phyloP scores from a whole-genome alignment of 768 basidiomycete genomes.

The Boletus fagicola region DNA sequence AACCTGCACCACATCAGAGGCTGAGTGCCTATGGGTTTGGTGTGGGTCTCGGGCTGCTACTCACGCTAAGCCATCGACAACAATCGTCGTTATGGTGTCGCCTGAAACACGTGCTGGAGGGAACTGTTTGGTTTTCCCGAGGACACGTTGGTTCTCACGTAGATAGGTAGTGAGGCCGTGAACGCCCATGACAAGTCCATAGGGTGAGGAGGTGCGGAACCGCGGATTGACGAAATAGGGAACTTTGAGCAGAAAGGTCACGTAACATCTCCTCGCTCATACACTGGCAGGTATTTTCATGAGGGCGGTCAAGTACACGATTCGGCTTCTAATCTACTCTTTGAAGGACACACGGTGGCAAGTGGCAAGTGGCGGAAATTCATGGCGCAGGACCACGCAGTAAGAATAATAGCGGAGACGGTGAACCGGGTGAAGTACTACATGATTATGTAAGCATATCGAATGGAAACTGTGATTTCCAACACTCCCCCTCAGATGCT shows the following conservation, averaged over 20 bases:
- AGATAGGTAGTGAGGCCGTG: slow-evolving; percentile 53
- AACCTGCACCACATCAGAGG: slow-evolving; percentile 47
- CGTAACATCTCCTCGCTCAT: too few species aligned
- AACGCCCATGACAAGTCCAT: slow-evolving; percentile 43
- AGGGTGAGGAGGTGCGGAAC: not conserved
- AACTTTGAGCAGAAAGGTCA: too few species aligned
- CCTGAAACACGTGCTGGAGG: slow-evolving; percentile 4
- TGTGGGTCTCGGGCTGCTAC: slow-evolving; percentile 33
- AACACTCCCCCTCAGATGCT: too few species aligned
- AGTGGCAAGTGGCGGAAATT: slow-evolving; percentile 2
- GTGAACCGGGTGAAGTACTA: too few species aligned
- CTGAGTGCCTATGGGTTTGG: slow-evolving; percentile 7
- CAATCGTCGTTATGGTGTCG: slow-evolving; percentile 43
- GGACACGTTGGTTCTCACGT: slow-evolving; percentile 41
- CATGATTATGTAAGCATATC: too few species aligned
- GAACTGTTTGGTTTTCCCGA: slow-evolving; percentile 40
- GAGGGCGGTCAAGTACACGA: not conserved
- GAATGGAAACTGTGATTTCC: too few species aligned
- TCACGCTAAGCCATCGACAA: slow-evolving; percentile 88
- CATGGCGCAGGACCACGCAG: too few species aligned
- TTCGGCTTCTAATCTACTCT: not conserved
- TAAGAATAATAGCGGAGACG: too few species aligned
- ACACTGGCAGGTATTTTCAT: too few species aligned
- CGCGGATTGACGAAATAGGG: too few species aligned
- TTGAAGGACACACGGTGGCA: slow-evolving; percentile 4